A percentile compares a stretch with the other conserved stretches of the same genome.
Conservation (phyloP, 257 asterid species). For the Oldenlandia corymbosa region DNA sequence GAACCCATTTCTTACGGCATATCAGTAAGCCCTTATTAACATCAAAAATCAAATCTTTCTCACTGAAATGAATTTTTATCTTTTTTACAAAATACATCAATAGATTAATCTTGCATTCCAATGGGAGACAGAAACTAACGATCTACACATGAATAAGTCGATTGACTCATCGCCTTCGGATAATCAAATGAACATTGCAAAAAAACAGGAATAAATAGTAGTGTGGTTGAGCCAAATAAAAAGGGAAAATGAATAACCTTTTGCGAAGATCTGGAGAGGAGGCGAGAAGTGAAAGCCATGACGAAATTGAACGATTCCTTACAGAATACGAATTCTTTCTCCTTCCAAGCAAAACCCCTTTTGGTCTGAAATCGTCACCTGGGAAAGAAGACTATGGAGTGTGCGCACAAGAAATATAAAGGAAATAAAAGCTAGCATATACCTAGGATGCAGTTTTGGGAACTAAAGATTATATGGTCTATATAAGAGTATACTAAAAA, state of each 20-base stretch:
- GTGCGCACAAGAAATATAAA: too few species aligned
- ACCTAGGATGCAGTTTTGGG: not conserved
- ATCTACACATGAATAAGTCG: not conserved
- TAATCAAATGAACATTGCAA: not conserved
- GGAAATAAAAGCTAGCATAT: not conserved
- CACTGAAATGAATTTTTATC: not conserved
- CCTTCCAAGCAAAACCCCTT: not conserved
- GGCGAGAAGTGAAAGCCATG: slow-evolving; percentile 68
- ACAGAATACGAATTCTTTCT: not conserved
- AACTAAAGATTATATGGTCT: too few species aligned
- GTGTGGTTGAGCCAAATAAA: not conserved
- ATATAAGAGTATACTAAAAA: too few species aligned
- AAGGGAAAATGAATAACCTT: slow-evolving; percentile 35
- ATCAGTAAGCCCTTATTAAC: not conserved
- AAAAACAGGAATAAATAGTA: too few species aligned
- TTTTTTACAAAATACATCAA: not conserved
- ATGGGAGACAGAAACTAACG: not conserved
- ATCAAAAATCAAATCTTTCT: slow-evolving; percentile 1
- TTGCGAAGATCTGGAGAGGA: slow-evolving; percentile 64
- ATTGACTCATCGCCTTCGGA: not conserved
- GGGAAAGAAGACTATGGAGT: not conserved
- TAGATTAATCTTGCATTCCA: not conserved
- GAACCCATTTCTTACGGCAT: not conserved
- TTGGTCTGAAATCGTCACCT: not conserved
- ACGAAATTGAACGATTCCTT: not conserved